Percentiles rank a stretch among this genome's conserved stretches.
phyloP scores from a whole-genome alignment of 257 asterid genomes.

The Solanum chaucha region DNA sequence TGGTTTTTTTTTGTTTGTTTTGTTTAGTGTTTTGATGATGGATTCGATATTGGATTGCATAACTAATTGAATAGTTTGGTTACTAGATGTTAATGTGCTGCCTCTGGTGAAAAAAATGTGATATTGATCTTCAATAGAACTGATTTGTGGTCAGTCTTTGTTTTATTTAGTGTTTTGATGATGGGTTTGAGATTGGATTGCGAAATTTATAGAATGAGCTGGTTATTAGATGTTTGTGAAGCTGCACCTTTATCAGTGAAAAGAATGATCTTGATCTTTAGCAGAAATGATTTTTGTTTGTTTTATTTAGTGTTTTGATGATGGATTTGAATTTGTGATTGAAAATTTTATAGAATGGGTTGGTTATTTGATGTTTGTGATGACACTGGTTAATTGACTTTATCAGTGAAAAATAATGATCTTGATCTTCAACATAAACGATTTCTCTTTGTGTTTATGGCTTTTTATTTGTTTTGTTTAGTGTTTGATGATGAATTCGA shows the following conservation, averaged over 20 bases:
- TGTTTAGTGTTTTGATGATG: background rate
- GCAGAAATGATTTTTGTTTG: background rate
- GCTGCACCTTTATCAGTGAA: no score
- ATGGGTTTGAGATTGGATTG: no score
- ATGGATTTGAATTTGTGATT: background rate
- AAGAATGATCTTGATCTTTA: background rate
- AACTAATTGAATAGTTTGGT: background rate
- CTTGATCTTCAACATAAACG: conserved; percentile 17
- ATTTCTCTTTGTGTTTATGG: background rate
- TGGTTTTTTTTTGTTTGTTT: background rate
- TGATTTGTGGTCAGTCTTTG: background rate
- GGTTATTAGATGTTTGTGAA: no score
- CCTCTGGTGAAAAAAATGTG: background rate
- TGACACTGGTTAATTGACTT: background rate
- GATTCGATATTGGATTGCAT: background rate
- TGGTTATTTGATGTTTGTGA: background rate
- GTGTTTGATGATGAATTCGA: background rate
- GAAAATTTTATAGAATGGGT: background rate
- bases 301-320: background rate
- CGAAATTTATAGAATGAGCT: no score
- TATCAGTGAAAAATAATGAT: conserved; percentile 6
- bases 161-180: background rate
- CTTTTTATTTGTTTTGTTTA: background rate
- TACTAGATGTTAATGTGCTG: background rate
- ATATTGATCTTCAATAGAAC: background rate